Evolutionary conservation across 805 yeast species (phyloP).

Genomic region (Yamadazyma tumulicola): DNA sequence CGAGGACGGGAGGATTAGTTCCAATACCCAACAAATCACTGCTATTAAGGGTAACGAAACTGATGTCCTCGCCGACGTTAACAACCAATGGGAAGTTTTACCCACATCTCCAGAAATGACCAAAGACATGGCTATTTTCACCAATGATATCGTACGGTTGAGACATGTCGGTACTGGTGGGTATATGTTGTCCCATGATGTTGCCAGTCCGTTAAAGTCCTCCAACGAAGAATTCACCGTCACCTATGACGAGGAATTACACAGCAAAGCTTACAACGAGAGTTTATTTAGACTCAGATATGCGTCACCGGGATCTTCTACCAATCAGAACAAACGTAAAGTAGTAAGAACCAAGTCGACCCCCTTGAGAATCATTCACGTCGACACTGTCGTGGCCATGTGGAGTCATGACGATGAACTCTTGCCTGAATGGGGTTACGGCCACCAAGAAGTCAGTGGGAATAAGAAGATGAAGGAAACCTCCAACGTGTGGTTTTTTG

Average conservation of each 20-base stretch:
- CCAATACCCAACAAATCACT: conserved; percentile 93
- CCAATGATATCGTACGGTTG: conserved; percentile 75
- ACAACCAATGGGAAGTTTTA: conserved; percentile 83
- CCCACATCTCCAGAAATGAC: conserved; percentile 47
- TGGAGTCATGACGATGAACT: conserved; percentile 85
- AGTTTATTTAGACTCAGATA: conserved; percentile 77
- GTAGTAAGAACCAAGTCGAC: conserved; percentile 68
- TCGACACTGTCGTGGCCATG: conserved; percentile 84
- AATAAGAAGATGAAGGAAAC: conserved; percentile 72
- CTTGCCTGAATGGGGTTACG: conserved; percentile 93
- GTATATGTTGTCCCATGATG: conserved; percentile 84
- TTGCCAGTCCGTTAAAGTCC: conserved; percentile 88
- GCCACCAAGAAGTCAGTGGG: conserved; percentile 93
- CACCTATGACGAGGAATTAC: conserved; percentile 56
- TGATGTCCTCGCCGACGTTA: conserved; percentile 42
- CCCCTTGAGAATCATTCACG: conserved; percentile 69
- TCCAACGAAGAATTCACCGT: conserved; percentile 94
- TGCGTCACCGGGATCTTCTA: conserved; percentile 27
- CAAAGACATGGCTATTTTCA: conserved; percentile 50
- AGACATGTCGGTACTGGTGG: conserved; percentile 80
- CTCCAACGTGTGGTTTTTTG: conserved; percentile 74
- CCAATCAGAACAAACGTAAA: conserved; percentile 45
- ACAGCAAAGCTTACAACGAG: conserved; percentile 50
- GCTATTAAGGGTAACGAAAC: conserved; percentile 44
- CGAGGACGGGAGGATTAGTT: conserved; percentile 93